These are phyloP conservation scores for Kingdonia uniflora DNA, from an alignment of 164 flowering plant genomes.

Conservation along the genomic window DNA sequence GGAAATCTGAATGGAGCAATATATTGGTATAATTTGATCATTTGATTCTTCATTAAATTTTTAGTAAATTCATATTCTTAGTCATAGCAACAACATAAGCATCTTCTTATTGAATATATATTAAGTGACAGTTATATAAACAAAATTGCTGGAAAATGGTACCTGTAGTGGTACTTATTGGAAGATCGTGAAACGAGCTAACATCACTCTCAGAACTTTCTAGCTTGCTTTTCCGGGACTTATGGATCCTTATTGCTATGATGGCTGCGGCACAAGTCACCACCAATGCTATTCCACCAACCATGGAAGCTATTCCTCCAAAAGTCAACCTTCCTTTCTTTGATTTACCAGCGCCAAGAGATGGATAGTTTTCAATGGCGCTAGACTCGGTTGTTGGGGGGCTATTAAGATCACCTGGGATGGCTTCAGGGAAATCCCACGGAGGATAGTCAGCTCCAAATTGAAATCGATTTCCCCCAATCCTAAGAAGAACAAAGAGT, in stretches of 20 bases:
- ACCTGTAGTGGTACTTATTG: slow-evolving; percentile 39
- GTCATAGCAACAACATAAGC: too few relatives aligned
- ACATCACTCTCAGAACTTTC: slow-evolving; percentile 13
- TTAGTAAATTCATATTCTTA: too few relatives aligned
- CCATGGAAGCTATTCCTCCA: slow-evolving; percentile 36
- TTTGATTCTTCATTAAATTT: too few relatives aligned
- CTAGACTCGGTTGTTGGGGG: slow-evolving; percentile 51
- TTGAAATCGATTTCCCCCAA: slow-evolving; percentile 55
- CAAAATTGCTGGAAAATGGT: neutral
- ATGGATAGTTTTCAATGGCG: slow-evolving; percentile 46
- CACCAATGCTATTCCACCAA: slow-evolving; percentile 39
- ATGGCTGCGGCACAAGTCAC: slow-evolving; percentile 36
- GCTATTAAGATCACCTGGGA: slow-evolving; percentile 27
- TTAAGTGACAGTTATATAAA: neutral
- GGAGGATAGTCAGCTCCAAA: slow-evolving; percentile 35
- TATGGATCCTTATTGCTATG: slow-evolving; percentile 23
- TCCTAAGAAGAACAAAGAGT: slow-evolving; percentile 26
- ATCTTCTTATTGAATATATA: too few relatives aligned
- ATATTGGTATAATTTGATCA: too few relatives aligned
- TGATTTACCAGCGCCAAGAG: slow-evolving; percentile 8
- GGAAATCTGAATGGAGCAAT: too few relatives aligned
- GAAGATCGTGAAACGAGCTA: slow-evolving; percentile 17
- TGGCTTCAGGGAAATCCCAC: slow-evolving; percentile 42
- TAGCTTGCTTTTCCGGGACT: slow-evolving; percentile 13
- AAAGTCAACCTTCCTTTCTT: slow-evolving; percentile 30